Evolutionary conservation across 2,329 filamentous ascomycete genomes (phyloP).

Genomic region (Botrytis fabae): DNA sequence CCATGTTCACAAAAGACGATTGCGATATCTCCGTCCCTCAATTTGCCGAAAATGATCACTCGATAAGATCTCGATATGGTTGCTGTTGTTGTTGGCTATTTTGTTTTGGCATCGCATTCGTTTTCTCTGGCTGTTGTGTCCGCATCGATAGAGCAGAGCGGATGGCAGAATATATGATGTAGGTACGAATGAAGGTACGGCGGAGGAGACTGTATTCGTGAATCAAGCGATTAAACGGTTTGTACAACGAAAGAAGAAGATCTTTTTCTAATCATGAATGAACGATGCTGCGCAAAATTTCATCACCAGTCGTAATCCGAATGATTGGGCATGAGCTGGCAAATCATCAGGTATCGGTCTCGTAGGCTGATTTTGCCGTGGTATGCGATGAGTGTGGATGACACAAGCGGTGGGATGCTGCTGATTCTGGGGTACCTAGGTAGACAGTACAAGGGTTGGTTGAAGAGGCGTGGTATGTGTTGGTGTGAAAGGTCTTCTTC

Average conservation of each 20-base stretch:
- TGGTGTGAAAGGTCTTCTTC: background rate
- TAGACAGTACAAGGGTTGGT: background rate
- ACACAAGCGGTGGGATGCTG: background rate
- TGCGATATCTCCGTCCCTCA: background rate
- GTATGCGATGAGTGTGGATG: slow-evolving; percentile 4
- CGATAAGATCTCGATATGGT: slow-evolving; percentile 1
- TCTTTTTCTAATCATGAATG: slow-evolving; percentile 3
- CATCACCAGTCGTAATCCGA: slow-evolving; percentile 20
- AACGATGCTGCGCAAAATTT: slow-evolving; percentile 16
- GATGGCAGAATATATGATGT: background rate
- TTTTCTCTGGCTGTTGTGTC: slow-evolving; percentile 3
- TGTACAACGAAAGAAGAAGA: slow-evolving; percentile 1
- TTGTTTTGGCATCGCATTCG: slow-evolving; percentile 16
- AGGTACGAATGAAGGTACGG: background rate
- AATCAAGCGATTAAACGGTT: slow-evolving; percentile 5
- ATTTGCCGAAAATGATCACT: slow-evolving; percentile 2
- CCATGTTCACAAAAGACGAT: slow-evolving; percentile 25
- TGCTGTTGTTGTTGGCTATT: background rate
- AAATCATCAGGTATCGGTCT: slow-evolving; percentile 17
- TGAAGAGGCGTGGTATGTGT: background rate
- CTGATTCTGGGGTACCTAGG: slow-evolving; percentile 6
- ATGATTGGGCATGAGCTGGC: slow-evolving; percentile 24
- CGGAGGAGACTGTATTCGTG: background rate
- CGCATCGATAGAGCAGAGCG: slow-evolving; percentile 22
- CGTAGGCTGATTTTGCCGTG: slow-evolving; percentile 20